A percentile compares a stretch with the other conserved stretches of the same genome.
phyloP scores from a whole-genome alignment of 2,329 filamentous ascomycete species.

The Fusarium sp. region DNA sequence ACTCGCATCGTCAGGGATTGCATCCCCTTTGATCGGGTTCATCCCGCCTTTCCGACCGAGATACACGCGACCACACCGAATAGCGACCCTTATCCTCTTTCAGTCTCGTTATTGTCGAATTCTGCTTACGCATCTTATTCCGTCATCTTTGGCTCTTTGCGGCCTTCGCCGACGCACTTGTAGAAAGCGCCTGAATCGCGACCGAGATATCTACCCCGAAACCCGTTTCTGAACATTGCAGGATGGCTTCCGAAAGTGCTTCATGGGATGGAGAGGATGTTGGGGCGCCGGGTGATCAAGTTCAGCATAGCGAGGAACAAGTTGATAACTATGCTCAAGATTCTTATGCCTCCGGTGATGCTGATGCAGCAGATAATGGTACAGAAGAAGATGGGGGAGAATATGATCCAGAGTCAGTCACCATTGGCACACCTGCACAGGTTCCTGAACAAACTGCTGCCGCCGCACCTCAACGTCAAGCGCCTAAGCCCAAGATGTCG shows the following conservation, averaged over 20 bases:
- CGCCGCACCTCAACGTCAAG: constrained; percentile 49
- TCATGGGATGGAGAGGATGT: constrained; percentile 69
- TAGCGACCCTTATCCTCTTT: constrained; percentile 4
- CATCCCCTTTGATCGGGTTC: constrained; percentile 5
- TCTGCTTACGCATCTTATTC: constrained; percentile 14
- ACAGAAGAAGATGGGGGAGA: constrained; percentile 70
- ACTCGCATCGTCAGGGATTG: constrained; percentile 25
- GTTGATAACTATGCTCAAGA: constrained; percentile 65
- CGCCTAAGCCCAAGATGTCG: constrained; percentile 71
- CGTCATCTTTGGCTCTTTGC: constrained; percentile 11
- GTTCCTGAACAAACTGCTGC: constrained; percentile 51
- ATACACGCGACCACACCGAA: constrained; percentile 1
- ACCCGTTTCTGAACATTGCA: constrained; percentile 29
- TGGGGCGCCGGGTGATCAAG: constrained; percentile 69
- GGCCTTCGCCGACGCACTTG: constrained; percentile 29
- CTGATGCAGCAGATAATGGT: constrained; percentile 64
- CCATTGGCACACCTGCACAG: constrained; percentile 60
- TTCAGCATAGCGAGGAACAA: constrained; percentile 70
- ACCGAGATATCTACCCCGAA: constrained; percentile 17
- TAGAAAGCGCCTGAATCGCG: constrained; percentile 25
- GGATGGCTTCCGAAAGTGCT: constrained; percentile 60
- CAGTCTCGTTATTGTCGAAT: constrained; percentile 1
- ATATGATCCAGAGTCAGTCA: constrained; percentile 72
- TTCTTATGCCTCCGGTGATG: constrained; percentile 66
- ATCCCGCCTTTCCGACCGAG: constrained; percentile 20